Evolutionary conservation across 192 early-diverging fungal genomes (phyloP), one percentile per base, ranked within the genome.

Genomic region (Oehlia diaphana): DNA sequence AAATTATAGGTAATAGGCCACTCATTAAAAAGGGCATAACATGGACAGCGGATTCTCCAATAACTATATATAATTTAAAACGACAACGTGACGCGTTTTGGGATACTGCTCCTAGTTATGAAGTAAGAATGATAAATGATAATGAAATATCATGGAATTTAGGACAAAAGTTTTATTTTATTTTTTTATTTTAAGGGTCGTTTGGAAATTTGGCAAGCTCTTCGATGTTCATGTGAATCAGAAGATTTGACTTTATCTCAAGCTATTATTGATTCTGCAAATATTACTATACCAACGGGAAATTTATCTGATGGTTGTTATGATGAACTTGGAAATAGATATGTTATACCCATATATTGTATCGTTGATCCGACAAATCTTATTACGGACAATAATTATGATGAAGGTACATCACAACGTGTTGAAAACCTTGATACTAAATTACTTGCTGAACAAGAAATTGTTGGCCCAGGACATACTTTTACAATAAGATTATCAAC

Each of bases 201-300:
- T 42, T 42, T 80, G 28, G 93, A 95, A 83, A 87, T 95, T 53
- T 95, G 94, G 94, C 92, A 93, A 80, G 92, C 93, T 21, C 83
- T 95, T 28, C 83, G 88, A 14, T 81, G 89, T 53, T 91, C 88
- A 1, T 88, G 88, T 79, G 87, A 89, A 81, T 84, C 87, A 39
- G 79, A 82, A 35, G 86, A 88, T 50, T 28, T 80, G 4, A 83
- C 82, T 72, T 81, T 91, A 39, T 90, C 94, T 26, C 87, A 83
- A 53, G 88, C 88, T 2, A 92, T 95, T 39, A 66, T 95, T 26
- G 92, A 93, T 39, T 87, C 91, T 61, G 91, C 86, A 44, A 88
- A 90, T 39, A 87, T 95, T 23, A 88, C 83, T 8, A 84, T 93
- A 50, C 94, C 94, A 4, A 94, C 92, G 3, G 93, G 93, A 1